Conservation (phyloP, 2,329 filamentous ascomycete species). For the Colletotrichum orchidophilum region DNA sequence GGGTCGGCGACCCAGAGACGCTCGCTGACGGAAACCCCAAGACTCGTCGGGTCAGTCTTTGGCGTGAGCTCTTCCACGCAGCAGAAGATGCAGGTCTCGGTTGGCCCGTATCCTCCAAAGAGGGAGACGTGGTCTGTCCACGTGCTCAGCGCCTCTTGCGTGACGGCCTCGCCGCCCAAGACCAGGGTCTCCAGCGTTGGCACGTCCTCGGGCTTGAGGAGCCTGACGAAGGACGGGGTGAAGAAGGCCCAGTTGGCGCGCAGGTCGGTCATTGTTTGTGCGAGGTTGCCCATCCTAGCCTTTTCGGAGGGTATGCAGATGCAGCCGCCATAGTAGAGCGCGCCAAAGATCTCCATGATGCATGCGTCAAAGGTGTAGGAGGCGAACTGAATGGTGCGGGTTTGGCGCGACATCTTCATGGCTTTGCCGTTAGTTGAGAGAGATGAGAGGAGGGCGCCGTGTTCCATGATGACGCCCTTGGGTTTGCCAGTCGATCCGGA, state of each 20-base stretch:
- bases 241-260: conserved; percentile 13
- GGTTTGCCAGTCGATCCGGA: no score
- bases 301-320: conserved; percentile 38
- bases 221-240: conserved; percentile 24
- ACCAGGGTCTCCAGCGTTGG: conserved; percentile 15
- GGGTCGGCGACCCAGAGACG: conserved; percentile 39
- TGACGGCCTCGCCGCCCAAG: conserved; percentile 21
- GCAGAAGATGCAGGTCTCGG: conserved; percentile 22
- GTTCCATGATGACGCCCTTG: not conserved
- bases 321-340: conserved; percentile 13
- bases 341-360: conserved; percentile 1
- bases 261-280: not conserved
- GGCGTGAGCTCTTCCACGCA: not conserved
- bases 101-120: conserved; percentile 35
- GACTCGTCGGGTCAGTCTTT: not conserved
- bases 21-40: not conserved
- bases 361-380: conserved; percentile 15
- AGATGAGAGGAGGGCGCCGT: not conserved
- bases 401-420: not conserved
- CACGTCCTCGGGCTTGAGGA: conserved; percentile 18
- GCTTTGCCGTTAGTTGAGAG: not conserved
- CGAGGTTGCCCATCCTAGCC: conserved; percentile 42
- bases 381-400: conserved; percentile 22
- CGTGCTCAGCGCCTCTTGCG: conserved; percentile 14
- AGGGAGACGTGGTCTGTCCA: conserved; percentile 29